Percentiles rank a stretch among this genome's conserved stretches.
Conservation (phyloP, 2,329 filamentous ascomycete species). For the Monosporascus sp. region DNA sequence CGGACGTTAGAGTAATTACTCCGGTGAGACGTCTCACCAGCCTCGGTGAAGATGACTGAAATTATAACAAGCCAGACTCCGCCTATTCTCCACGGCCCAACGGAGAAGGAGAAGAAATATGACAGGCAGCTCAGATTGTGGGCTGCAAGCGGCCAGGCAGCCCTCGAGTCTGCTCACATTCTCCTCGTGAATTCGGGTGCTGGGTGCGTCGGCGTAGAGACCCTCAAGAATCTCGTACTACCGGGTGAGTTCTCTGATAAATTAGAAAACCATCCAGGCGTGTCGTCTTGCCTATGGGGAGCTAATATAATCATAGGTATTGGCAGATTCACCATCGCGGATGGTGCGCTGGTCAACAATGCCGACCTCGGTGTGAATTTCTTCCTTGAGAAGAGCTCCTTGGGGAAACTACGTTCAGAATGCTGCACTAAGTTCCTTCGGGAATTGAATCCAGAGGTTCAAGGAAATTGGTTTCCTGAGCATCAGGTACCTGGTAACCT, state of each 20-base stretch:
- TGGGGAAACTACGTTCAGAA: constrained; percentile 75
- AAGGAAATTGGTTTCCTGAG: constrained; percentile 64
- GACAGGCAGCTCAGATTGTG: constrained; percentile 92
- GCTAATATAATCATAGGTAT: constrained; percentile 53
- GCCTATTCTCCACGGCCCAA: constrained; percentile 47
- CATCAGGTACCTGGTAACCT: constrained; percentile 29
- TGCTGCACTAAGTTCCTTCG: constrained; percentile 70
- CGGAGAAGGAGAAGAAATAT: constrained; percentile 72
- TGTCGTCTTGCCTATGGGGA: neutral
- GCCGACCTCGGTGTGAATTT: constrained; percentile 93
- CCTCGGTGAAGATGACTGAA: constrained; percentile 35
- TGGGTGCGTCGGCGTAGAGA: constrained; percentile 85
- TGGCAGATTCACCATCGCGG: constrained; percentile 86
- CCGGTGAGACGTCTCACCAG: neutral
- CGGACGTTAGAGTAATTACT: neutral
- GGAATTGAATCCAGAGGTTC: constrained; percentile 90
- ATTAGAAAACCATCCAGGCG: neutral
- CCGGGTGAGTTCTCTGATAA: constrained; percentile 51
- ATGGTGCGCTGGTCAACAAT: constrained; percentile 71
- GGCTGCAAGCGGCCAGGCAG: constrained; percentile 87
- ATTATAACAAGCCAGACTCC: constrained; percentile 40
- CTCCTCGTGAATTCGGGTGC: constrained; percentile 81
- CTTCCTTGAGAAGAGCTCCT: constrained; percentile 75
- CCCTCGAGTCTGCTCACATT: constrained; percentile 87
- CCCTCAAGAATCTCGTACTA: constrained; percentile 94